Base-by-base conservation (phyloP, 1,284 basidiomycete genomes). In the Ganoderma leucocontextum region DNA sequence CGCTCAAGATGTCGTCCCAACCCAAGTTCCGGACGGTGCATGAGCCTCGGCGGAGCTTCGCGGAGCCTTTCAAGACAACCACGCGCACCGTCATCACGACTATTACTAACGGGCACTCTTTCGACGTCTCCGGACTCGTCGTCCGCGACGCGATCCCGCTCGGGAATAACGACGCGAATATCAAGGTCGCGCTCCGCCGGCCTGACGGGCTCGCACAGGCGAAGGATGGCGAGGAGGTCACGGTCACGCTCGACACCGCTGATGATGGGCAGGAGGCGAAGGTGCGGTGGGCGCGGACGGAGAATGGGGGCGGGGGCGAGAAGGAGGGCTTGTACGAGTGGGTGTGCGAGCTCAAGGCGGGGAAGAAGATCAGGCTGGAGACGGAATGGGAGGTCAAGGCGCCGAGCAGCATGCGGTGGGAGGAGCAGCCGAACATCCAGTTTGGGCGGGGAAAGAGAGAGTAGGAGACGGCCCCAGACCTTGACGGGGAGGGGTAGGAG, bases 81-180 rank as follows among this genome's bases (percentile, higher is more conserved):
- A 83, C 83, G 0, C 85, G 83, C 75, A 84, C 78, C 13, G 80
- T 81, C 59, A 79, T 74, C 29, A 82, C 85, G 59, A 81, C 78
- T 0, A 78, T 89, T 25, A 78, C 80, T 62, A 89, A 90, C 76
- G 82, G 81, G 63, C 86, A 87, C 68, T 72, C 79, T 29, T 86
- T 85, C 74, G 73, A 80, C 8, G 75, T 89, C 60, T 66, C 77
- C 0, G 79, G 82, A 42, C 76, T 88, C 42, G 71, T 85, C 53
- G 81, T 89, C 8, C 82, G 83, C 39, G 87, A 89, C 58, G 79
- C 80, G 4, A 76, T 88, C 10, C 76, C 88, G 36, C 73, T 85
- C 55, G 81, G 89, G 5, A 82, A 82, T 52, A 70, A 69, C 44
- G 70, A 83, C 65, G 79, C 80, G 62, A 79, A 80, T 25, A 80